Evolutionary conservation across 306 rosid species (phyloP).

Genomic region (Senna tora): DNA sequence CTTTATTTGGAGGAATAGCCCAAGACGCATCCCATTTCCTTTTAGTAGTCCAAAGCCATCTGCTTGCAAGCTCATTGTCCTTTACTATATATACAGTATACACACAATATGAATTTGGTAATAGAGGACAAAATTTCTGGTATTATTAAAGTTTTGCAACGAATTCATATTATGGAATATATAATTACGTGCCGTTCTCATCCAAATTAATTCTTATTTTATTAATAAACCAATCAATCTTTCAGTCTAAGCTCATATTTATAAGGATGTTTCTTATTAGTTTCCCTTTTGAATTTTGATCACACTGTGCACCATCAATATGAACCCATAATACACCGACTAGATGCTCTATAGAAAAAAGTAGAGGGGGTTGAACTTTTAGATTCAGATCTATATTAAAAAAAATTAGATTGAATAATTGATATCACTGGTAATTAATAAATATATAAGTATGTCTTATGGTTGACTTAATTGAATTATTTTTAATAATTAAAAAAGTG

Average conservation of each 20-base stretch:
- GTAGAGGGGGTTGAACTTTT: no score
- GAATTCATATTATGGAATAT: background rate
- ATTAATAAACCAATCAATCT: background rate
- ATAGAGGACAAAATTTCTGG: background rate
- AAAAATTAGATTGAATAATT: no score
- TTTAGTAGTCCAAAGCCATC: no score
- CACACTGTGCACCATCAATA: background rate
- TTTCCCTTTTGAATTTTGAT: conserved; percentile 2
- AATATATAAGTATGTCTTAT: background rate
- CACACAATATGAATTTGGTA: background rate
- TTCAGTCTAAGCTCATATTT: background rate
- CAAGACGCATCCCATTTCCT: no score
- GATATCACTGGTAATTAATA: background rate
- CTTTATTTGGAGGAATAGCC: no score
- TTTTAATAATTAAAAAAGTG: no score
- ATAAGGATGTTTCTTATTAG: background rate
- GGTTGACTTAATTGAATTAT: no score
- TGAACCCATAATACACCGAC: background rate
- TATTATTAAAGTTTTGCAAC: background rate
- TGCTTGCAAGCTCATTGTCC: conserved; percentile 6
- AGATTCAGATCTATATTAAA: no score
- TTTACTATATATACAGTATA: background rate
- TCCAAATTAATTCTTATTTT: background rate
- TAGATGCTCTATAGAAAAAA: no score
- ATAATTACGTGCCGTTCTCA: no score